Evolutionary conservation across 495 filamentous ascomycete species (phyloP).

Genomic region (Usnea hakonensis): DNA sequence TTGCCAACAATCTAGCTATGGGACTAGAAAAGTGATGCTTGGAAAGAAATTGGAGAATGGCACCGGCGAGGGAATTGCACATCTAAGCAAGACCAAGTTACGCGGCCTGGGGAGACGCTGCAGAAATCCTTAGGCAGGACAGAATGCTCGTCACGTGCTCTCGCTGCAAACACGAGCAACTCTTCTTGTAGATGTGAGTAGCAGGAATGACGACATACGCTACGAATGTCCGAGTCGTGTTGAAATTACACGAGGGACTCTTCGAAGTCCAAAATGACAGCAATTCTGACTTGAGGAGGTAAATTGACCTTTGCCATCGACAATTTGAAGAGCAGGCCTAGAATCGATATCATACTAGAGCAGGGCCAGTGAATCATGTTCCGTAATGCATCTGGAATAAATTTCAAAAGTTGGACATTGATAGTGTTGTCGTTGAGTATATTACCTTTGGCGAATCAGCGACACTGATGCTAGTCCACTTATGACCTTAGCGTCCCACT

Average conservation of each 20-base stretch:
- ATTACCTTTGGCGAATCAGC: no score
- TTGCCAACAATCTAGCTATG: conserved; percentile 39
- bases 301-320: background rate
- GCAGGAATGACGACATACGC: background rate
- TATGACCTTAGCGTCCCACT: background rate
- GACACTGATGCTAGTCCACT: background rate
- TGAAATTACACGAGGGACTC: background rate
- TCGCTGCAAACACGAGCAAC: background rate
- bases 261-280: background rate
- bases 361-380: background rate
- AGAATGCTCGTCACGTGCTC: background rate
- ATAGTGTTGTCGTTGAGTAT: no score
- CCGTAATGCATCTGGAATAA: no score
- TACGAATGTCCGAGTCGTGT: background rate
- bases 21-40: background rate
- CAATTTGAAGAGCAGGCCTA: background rate
- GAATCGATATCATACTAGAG: background rate
- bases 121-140: background rate
- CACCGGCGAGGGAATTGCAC: background rate
- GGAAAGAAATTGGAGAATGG: background rate
- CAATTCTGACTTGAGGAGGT: background rate
- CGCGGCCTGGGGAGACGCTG: background rate
- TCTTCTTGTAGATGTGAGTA: background rate
- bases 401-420: no score
- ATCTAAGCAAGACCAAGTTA: background rate